Evolutionary conservation across 2,329 filamentous ascomycete genomes (phyloP).

Genomic region (Helminthosporium solani): DNA sequence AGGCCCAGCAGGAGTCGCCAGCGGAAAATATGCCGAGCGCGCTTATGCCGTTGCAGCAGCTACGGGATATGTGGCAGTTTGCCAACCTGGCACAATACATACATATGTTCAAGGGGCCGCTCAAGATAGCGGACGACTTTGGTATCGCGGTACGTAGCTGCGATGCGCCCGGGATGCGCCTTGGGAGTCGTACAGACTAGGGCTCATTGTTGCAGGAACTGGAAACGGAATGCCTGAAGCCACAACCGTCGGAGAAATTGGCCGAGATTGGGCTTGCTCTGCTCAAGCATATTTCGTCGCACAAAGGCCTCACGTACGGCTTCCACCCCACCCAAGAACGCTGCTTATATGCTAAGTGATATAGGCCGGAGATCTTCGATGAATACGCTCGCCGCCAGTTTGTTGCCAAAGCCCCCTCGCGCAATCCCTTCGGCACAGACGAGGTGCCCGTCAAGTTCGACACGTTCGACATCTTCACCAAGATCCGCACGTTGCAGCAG

Average conservation of each 20-base stretch:
- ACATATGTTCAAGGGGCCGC: constrained; percentile 80
- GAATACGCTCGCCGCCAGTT: constrained; percentile 92
- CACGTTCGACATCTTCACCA: constrained; percentile 79
- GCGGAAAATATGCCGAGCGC: constrained; percentile 48
- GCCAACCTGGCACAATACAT: constrained; percentile 93
- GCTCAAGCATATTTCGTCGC: constrained; percentile 90
- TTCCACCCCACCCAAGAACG: neutral
- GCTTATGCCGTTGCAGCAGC: constrained; percentile 56
- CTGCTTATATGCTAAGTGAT: neutral
- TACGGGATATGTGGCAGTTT: constrained; percentile 95
- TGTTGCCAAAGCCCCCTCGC: constrained; percentile 71
- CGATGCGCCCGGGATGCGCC: constrained; percentile 10
- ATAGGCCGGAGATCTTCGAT: constrained; percentile 82
- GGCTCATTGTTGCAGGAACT: constrained; percentile 65
- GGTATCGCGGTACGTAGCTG: constrained; percentile 74
- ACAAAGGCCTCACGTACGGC: constrained; percentile 84
- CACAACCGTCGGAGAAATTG: constrained; percentile 68
- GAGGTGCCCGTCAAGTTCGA: constrained; percentile 73
- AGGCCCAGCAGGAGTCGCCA: constrained; percentile 53
- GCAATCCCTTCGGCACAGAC: constrained; percentile 82
- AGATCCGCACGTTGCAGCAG: constrained; percentile 81
- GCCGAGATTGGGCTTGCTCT: constrained; percentile 81
- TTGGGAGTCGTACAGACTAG: constrained; percentile 12
- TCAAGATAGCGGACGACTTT: constrained; percentile 86
- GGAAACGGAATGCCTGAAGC: constrained; percentile 83